Evolutionary conservation across 2,329 filamentous ascomycete species (phyloP).

Genomic region (Cyphellophora europaea): DNA sequence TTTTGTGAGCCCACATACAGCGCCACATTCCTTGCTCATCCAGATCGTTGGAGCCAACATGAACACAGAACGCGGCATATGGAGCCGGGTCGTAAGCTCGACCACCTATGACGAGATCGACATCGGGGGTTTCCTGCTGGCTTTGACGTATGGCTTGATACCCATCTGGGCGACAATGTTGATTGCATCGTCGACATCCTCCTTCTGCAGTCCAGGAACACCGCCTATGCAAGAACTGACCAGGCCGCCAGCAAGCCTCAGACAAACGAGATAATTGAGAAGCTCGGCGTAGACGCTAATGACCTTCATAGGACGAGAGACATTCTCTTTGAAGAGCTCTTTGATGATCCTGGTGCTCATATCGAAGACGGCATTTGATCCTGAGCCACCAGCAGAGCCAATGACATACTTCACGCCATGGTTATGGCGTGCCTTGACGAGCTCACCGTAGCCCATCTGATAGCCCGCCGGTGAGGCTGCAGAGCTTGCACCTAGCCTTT

Average conservation of each 20-base stretch:
- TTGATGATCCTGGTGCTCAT: constrained; percentile 30
- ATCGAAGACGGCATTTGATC: constrained; percentile 32
- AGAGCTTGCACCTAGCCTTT: no score
- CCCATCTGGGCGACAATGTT: constrained; percentile 38
- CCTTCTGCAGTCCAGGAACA: constrained; percentile 29
- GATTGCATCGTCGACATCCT: constrained; percentile 30
- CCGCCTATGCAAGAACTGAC: constrained; percentile 26
- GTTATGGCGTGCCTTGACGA: constrained; percentile 26
- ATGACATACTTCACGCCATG: constrained; percentile 32
- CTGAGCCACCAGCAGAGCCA: constrained; percentile 38
- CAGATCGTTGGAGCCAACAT: no score
- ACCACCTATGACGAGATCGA: constrained; percentile 39
- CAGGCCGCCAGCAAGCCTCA: constrained; percentile 21
- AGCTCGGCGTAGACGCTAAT: constrained; percentile 31
- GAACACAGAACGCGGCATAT: no score
- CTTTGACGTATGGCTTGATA: constrained; percentile 33
- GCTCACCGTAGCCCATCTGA: constrained; percentile 29
- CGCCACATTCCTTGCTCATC: no score
- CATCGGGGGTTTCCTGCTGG: constrained; percentile 33
- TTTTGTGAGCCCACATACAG: no score
- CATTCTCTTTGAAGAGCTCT: constrained; percentile 23
- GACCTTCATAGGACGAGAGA: constrained; percentile 19
- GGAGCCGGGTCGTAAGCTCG: no score
- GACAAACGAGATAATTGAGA: constrained; percentile 23
- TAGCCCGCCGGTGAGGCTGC: constrained; percentile 5